Conservation (phyloP, 495 filamentous ascomycete genomes). For the Friedmanniomyces endolithicus region DNA sequence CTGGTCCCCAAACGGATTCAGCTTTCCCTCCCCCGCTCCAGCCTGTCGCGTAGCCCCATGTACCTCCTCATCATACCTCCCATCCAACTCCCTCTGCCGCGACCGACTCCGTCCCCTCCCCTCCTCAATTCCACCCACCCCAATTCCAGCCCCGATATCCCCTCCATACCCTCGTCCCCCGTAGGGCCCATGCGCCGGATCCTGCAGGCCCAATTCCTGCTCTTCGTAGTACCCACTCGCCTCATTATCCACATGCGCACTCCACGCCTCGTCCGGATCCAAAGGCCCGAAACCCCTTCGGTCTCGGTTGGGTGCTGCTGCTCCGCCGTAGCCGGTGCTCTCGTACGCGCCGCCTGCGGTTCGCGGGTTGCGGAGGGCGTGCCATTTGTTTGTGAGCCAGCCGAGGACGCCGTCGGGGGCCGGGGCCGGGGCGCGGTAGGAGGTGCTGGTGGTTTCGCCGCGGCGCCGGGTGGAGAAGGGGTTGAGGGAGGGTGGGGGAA, state of each 20-base stretch:
- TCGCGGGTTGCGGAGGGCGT: constrained; percentile 40
- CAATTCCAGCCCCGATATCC: neutral
- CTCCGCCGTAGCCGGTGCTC: constrained; percentile 31
- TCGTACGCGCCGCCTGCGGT: constrained; percentile 57
- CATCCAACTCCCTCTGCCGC: constrained; percentile 27
- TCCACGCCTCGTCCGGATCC: constrained; percentile 66
- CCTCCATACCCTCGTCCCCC: constrained; percentile 27
- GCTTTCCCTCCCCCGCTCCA: neutral
- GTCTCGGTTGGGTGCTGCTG: neutral
- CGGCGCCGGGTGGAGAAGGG: constrained; percentile 43
- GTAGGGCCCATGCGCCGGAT: constrained; percentile 22
- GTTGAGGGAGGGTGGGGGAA: constrained; percentile 47
- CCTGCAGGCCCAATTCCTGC: constrained; percentile 43
- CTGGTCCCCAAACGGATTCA: constrained; percentile 32
- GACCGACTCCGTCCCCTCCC: constrained; percentile 20
- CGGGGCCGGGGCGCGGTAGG: constrained; percentile 39
- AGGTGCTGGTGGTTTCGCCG: constrained; percentile 30
- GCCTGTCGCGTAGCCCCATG: constrained; percentile 1
- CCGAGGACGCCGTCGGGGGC: constrained; percentile 45
- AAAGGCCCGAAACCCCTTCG: constrained; percentile 33
- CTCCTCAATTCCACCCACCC: constrained; percentile 18
- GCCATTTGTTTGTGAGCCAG: constrained; percentile 44
- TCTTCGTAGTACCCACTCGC: constrained; percentile 48
- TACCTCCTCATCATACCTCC: constrained; percentile 27
- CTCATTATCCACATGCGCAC: constrained; percentile 51